Base-by-base conservation (phyloP, 805 yeast genomes). In the Saccharomyces paradoxus region DNA sequence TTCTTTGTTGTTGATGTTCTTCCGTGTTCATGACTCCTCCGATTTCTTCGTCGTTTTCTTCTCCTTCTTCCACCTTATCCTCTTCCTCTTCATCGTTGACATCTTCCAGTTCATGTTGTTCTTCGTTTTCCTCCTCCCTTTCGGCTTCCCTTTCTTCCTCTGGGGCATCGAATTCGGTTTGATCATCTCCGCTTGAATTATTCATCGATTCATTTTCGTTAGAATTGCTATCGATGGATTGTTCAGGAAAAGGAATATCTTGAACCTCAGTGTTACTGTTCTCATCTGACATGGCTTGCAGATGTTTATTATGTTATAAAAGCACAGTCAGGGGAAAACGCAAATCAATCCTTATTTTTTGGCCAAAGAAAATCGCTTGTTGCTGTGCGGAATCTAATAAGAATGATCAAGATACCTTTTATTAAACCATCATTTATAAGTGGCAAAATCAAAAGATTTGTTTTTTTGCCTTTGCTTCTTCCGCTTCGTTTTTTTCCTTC, bases 11-110 rank as follows among this genome's bases (percentile, higher is more conserved):
- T 29, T 29, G 31, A 10, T 29, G 31, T 29, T 49, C 31, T 9
- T 28, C 49, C 7, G 37, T 53, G 10, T 57, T 3, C 13, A 29
- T 29, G 6, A 29, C 13, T 29, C 4, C 31, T 3, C 31, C 31
- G 31, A 8, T 29, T 29, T 29, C 60, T 21, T 57, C 57, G 21
- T 61, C 62, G 31, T 29, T 29, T 29, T 29, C 60, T 21, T 57
- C 57, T 24, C 62, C 62, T 10, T 56, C 58, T n/a, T 59, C 56
- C 24, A 59, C 64, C 10, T 54, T 59, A n/a, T 53, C 50, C n/a
- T 31, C 50, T 46, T 26, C 27, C 14, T 14, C 12, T 52, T 51
- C 49, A 41, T 24, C 47, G 32, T 44, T 28, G 1, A 44, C 27
- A 26, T 44, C 48, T n/a, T 44, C 48, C 28, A 49, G 49, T 47